phyloP scores from a whole-genome alignment of 179 eudicot species.

The Silene noctiflora region DNA sequence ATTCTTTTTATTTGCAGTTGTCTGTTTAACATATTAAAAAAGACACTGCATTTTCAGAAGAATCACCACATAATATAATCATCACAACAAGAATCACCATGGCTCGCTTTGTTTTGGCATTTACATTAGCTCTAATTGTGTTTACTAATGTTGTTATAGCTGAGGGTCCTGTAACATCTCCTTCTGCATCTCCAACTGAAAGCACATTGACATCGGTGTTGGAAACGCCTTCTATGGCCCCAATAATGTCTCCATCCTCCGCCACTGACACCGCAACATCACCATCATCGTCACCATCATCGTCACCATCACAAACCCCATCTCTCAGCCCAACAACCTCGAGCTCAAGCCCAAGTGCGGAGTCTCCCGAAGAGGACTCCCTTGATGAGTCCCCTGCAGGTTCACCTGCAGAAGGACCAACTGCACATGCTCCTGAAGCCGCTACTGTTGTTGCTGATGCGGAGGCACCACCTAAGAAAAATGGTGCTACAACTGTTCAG shows the following conservation, averaged over 20 bases:
- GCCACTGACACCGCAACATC: background rate
- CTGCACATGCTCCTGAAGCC: conserved; percentile 8
- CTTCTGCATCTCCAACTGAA: conserved; percentile 9
- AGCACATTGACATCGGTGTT: background rate
- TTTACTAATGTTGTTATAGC: conserved; percentile 15
- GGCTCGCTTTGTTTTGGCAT: conserved; percentile 15
- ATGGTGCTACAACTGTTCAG: conserved; percentile 7
- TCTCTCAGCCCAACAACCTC: conserved; percentile 1
- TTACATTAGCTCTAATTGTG: conserved; percentile 26
- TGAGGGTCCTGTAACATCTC: conserved; percentile 12
- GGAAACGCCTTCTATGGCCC: background rate
- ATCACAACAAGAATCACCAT: background rate
- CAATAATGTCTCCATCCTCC: conserved; percentile 8
- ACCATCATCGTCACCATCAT: too few species aligned
- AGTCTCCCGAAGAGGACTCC: conserved; percentile 7
- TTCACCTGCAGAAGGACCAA: conserved; percentile 16
- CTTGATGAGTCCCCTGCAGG: conserved; percentile 13
- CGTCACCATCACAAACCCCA: background rate
- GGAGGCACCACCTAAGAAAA: conserved; percentile 19
- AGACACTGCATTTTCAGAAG: conserved; percentile 27
- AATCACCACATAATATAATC: conserved; percentile 7
- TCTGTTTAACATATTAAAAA: conserved; percentile 14
- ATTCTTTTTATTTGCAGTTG: conserved; percentile 35
- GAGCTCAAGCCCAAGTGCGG: background rate
- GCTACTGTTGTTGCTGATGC: conserved; percentile 21